Percentiles rank a stretch among this genome's conserved stretches.
Conservation (phyloP, 2,329 filamentous ascomycete species). For the Coniochaeta sp. region DNA sequence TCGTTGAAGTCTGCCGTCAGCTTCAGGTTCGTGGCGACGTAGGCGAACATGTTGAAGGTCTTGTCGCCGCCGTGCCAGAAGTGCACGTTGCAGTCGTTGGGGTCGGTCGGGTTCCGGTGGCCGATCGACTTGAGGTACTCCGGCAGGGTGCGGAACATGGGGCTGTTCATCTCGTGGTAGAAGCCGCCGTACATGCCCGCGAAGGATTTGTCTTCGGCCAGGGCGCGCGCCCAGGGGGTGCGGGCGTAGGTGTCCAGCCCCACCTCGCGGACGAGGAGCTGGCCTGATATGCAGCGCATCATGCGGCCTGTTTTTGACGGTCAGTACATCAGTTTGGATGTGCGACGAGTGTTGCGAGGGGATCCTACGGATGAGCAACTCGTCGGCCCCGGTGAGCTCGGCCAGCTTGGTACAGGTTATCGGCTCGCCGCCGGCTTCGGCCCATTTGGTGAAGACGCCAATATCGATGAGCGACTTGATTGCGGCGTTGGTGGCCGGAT, state of each 20-base stretch:
- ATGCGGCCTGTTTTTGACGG: constrained; percentile 21
- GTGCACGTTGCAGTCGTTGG: constrained; percentile 25
- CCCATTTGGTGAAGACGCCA: constrained; percentile 28
- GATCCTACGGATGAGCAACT: constrained; percentile 21
- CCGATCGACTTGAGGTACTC: constrained; percentile 22
- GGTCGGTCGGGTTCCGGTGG: constrained; percentile 25
- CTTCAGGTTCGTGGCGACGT: constrained; percentile 19
- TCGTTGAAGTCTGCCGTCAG: constrained; percentile 25
- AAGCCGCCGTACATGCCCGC: constrained; percentile 24
- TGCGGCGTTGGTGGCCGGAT: constrained; percentile 22
- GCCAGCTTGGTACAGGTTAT: constrained; percentile 25
- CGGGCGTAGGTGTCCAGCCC: constrained; percentile 24
- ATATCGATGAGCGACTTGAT: constrained; percentile 29
- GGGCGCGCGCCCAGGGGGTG: constrained; percentile 19
- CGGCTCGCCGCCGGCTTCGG: constrained; percentile 18
- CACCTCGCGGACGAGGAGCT: constrained; percentile 25
- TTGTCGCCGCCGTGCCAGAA: constrained; percentile 19
- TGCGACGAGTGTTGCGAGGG: too few species aligned
- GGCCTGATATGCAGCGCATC: constrained; percentile 26
- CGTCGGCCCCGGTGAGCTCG: constrained; percentile 23
- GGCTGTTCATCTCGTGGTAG: constrained; percentile 23
- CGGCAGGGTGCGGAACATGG: constrained; percentile 24
- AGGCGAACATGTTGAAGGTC: constrained; percentile 22
- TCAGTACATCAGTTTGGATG: too few species aligned
- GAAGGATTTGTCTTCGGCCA: constrained; percentile 12